A percentile compares a stretch with the other conserved stretches of the same genome.
Evolutionary conservation across 768 basidiomycete genomes (phyloP).

Genomic region (Suillus spraguei): DNA sequence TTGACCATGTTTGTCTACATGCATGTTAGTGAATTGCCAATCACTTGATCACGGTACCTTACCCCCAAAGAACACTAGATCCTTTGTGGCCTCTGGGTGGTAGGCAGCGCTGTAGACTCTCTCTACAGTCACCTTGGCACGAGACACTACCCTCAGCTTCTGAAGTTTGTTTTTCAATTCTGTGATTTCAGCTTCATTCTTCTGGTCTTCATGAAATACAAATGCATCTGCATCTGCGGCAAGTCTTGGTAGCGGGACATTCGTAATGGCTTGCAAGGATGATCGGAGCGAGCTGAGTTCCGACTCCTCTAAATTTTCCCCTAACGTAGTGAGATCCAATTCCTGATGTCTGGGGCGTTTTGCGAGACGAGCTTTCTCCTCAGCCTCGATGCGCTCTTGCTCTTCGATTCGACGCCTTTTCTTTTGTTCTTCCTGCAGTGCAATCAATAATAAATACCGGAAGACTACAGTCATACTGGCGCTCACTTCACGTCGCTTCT

Average conservation of each 20-base stretch:
- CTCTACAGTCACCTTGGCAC: constrained; percentile 79
- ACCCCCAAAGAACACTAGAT: constrained; percentile 90
- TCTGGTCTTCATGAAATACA: constrained; percentile 47
- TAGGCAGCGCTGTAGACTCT: constrained; percentile 79
- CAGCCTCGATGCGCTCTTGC: constrained; percentile 59
- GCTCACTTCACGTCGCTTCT: constrained; percentile 65
- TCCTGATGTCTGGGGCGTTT: constrained; percentile 71
- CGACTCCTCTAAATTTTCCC: constrained; percentile 42
- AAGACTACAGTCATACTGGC: not conserved
- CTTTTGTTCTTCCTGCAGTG: constrained; percentile 50
- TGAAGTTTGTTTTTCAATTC: constrained; percentile 57
- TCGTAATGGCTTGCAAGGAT: constrained; percentile 44
- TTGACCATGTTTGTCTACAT: constrained; percentile 77
- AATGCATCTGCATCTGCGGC: constrained; percentile 52
- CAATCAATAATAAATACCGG: not conserved
- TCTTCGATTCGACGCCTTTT: constrained; percentile 54
- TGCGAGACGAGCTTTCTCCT: constrained; percentile 62
- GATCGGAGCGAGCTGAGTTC: constrained; percentile 50
- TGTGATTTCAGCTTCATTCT: constrained; percentile 49
- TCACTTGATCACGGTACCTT: constrained; percentile 11
- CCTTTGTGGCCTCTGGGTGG: constrained; percentile 79
- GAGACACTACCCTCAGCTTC: constrained; percentile 63
- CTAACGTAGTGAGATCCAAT: constrained; percentile 59
- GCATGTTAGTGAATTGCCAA: not conserved
- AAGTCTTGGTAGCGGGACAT: constrained; percentile 39